These are phyloP conservation scores for Begonia masoniana DNA, from an alignment of 306 rosid species.

Conservation along the genomic window DNA sequence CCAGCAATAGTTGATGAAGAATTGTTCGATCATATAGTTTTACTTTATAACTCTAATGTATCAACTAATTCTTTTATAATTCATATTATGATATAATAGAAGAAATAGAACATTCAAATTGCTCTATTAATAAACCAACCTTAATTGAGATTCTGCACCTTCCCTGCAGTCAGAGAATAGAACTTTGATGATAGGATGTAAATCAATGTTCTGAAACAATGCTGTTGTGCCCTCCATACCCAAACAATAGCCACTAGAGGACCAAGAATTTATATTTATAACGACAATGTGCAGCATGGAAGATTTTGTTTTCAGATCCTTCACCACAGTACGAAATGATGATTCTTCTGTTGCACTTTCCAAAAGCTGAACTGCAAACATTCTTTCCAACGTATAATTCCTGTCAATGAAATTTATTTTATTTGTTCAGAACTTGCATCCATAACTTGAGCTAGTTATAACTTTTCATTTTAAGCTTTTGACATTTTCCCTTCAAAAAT, in stretches of 20 bases:
- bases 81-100: background rate
- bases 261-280: conserved; percentile 67
- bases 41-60: no score
- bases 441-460: background rate
- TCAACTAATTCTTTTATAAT: background rate
- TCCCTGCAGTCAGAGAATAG: conserved; percentile 44
- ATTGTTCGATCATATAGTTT: no score
- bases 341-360: conserved; percentile 71
- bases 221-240: conserved; percentile 17
- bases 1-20: no score
- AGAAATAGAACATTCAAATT: conserved; percentile 1
- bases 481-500: no score
- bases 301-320: conserved; percentile 50
- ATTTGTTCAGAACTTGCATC: background rate
- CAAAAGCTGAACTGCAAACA: conserved; percentile 65
- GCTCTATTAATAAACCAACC: conserved; percentile 30
- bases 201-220: conserved; percentile 29
- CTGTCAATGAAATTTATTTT: conserved; percentile 26
- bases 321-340: conserved; percentile 67
- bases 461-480: no score
- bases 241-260: conserved; percentile 40
- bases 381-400: conserved; percentile 52
- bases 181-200: conserved; percentile 58
- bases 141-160: conserved; percentile 37
- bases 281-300: conserved; percentile 60